phyloP scores from a whole-genome alignment of 495 filamentous ascomycete genomes.

The Aspergillus coremiiformis region DNA sequence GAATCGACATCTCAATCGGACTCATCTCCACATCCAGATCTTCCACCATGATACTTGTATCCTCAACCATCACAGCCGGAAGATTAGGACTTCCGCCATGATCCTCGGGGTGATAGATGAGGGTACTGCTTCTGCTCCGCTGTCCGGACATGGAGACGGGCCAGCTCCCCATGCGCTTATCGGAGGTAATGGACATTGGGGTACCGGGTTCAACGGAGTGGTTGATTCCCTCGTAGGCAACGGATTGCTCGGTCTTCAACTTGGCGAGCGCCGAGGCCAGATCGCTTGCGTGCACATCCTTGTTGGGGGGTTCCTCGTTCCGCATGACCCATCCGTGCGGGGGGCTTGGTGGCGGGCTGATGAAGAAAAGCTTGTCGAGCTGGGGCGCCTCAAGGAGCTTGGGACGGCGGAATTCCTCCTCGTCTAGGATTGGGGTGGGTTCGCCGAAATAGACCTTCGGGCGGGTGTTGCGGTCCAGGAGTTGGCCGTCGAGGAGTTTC shows the following conservation, averaged over 20 bases:
- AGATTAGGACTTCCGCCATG: constrained; percentile 70
- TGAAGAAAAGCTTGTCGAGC: constrained; percentile 89
- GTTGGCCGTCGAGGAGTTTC: constrained; percentile 60
- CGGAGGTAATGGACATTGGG: constrained; percentile 31
- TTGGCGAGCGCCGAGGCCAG: constrained; percentile 71
- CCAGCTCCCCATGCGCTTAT: constrained; percentile 36
- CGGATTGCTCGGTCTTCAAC: constrained; percentile 42
- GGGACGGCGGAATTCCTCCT: constrained; percentile 44
- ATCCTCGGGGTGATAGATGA: constrained; percentile 69
- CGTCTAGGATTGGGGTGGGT: constrained; percentile 54
- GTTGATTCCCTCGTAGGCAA: constrained; percentile 8
- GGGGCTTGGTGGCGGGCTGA: constrained; percentile 84
- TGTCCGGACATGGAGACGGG: constrained; percentile 26
- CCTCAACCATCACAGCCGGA: constrained; percentile 86
- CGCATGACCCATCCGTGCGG: constrained; percentile 90
- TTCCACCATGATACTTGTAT: constrained; percentile 59
- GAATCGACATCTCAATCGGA: constrained; percentile 37
- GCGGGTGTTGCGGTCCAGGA: constrained; percentile 50
- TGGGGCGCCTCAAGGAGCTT: constrained; percentile 75
- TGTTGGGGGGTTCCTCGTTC: constrained; percentile 87
- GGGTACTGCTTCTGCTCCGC: constrained; percentile 55
- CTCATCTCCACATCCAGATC: constrained; percentile 36
- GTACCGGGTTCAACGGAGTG: constrained; percentile 25
- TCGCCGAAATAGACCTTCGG: constrained; percentile 86
- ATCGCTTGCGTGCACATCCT: constrained; percentile 85